Evolutionary conservation across 106 monocot genomes (phyloP).

Genomic region (Alisma plantagoaquatica): DNA sequence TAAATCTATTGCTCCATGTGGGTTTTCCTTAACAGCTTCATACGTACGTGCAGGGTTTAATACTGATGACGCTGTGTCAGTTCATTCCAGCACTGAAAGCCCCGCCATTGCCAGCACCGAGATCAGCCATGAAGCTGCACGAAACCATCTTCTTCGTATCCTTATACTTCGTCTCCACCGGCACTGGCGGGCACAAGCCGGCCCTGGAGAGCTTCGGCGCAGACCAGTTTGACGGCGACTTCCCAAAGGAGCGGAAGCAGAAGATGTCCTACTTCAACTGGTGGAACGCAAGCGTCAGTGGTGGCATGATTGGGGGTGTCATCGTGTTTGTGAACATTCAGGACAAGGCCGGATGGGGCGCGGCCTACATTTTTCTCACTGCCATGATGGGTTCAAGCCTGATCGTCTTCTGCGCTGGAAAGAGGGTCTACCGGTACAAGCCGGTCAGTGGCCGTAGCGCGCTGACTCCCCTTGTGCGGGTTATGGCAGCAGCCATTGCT

Average conservation of each 20-base stretch:
- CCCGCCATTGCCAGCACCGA: too few species aligned
- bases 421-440: slow-evolving; percentile 16
- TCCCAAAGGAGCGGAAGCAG: slow-evolving; percentile 34
- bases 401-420: slow-evolving; percentile 33
- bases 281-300: slow-evolving; percentile 66
- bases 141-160: slow-evolving; percentile 42
- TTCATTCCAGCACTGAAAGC: slow-evolving; percentile 47
- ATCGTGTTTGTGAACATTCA: slow-evolving; percentile 48
- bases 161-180: slow-evolving; percentile 63
- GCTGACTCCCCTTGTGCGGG: slow-evolving; percentile 44
- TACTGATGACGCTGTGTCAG: slow-evolving; percentile 42
- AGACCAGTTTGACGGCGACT: slow-evolving; percentile 70
- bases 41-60: slow-evolving; percentile 49
- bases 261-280: slow-evolving; percentile 96
- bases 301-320: slow-evolving; percentile 46
- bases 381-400: slow-evolving; percentile 29
- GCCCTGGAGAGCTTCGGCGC: slow-evolving; percentile 84
- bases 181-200: slow-evolving; percentile 78
- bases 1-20: too few species aligned
- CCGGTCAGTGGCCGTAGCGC: slow-evolving; percentile 36
- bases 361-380: slow-evolving; percentile 30
- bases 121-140: slow-evolving; percentile 23
- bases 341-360: slow-evolving; percentile 48
- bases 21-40: too few species aligned
- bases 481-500: slow-evolving; percentile 30